phyloP scores from a whole-genome alignment of 192 early-diverging fungal genomes.

The Radiomyces spectabilis region DNA sequence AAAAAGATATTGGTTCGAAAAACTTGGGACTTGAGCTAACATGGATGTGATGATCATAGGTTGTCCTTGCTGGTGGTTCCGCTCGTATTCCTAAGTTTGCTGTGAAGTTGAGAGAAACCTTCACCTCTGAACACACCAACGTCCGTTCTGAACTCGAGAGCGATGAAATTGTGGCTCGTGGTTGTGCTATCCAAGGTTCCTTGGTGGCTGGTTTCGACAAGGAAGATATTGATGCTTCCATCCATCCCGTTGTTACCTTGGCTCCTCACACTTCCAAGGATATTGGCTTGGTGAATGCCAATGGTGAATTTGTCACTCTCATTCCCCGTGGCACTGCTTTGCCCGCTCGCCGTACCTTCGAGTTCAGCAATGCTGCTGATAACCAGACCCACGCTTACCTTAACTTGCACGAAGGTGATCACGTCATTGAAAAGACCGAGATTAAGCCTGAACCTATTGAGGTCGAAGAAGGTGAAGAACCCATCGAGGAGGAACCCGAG shows the following conservation, averaged over 20 bases:
- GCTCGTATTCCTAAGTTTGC: constrained; percentile 84
- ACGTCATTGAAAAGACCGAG: constrained; percentile 42
- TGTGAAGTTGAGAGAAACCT: constrained; percentile 61
- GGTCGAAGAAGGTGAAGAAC: constrained; percentile 46
- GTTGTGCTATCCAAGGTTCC: constrained; percentile 85
- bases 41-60: constrained; percentile 53
- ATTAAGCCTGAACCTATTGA: constrained; percentile 35
- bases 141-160: constrained; percentile 81
- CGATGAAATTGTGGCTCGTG: constrained; percentile 88
- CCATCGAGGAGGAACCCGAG: constrained; percentile 38
- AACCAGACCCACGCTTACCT: constrained; percentile 71
- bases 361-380: constrained; percentile 56
- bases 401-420: constrained; percentile 80
- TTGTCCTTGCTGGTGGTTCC: constrained; percentile 85
- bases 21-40: too few species aligned
- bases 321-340: constrained; percentile 81
- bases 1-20: too few species aligned
- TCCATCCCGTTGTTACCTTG: constrained; percentile 42
- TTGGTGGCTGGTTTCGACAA: constrained; percentile 59
- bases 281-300: constrained; percentile 68
- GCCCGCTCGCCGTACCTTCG: constrained; percentile 71
- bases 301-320: constrained; percentile 69
- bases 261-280: constrained; percentile 60
- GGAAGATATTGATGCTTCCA: constrained; percentile 47
- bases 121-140: constrained; percentile 53